Base-by-base conservation (phyloP, 495 filamentous ascomycete genomes). In the Podospora anserina region DNA sequence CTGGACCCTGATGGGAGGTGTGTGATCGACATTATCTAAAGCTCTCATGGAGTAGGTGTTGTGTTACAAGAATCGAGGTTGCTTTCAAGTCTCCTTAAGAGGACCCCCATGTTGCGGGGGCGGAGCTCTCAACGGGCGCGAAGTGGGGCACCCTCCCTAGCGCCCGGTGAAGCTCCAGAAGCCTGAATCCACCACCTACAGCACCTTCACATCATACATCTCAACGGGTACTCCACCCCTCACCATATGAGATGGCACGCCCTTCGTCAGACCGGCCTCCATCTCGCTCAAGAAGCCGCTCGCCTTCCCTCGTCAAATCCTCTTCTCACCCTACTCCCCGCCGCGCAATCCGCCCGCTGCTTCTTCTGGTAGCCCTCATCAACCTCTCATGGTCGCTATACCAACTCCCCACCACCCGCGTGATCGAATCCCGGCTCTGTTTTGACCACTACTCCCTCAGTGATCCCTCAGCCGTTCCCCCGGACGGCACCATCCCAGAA, bases 401-500 rank as follows among this genome's bases (percentile, higher is more conserved):
- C 56, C 79, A 79, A 66, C 74, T 84, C 18, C 83, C 83, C 2
- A 73, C 83, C 9, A 84, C 78, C 67, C 78, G 83, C 59, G 77
- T 84, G 3, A 74, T 84, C 44, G 83, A 86, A 71, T 70, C 77
- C 18, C 75, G 82, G 27, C 72, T 84, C 19, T 86, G 83, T 61
- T 77, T 72, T 26, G 79, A 83, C 19, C 79, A 83, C 65, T 86
- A 84, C 65, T 49, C 57, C 20, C 68, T 32, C 19, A 69, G 77
- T 34, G 79, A 83, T 28, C 79, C 79, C 0, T 76, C 75, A 4
- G 69, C 69, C 18, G 6, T 58, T 19, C 71, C 81, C n/a, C 61
- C 56, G 0, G 78, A 79, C 69, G 80, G 78, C 6, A 69, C 68
- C 61, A 71, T 84, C 15, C 76, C 78, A 20, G 83, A 86, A 66